These are phyloP conservation scores for Neurospora sp. DNA, from an alignment of 495 filamentous ascomycete species.

Conservation along the genomic window DNA sequence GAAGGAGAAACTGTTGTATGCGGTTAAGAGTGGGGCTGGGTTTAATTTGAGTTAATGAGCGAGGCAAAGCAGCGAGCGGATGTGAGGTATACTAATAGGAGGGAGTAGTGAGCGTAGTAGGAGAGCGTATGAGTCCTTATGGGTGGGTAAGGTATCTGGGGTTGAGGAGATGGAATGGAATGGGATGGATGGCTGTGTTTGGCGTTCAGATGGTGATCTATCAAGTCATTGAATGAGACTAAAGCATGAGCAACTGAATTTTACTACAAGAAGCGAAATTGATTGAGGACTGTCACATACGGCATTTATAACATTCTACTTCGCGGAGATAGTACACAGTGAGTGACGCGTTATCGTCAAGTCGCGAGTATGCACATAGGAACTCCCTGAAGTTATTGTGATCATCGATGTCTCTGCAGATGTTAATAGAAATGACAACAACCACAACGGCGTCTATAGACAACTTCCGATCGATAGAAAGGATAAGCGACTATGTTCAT, in stretches of 20 bases:
- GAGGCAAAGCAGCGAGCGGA: too few relatives aligned
- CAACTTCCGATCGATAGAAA: too few relatives aligned
- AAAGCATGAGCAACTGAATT: neutral
- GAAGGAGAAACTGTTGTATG: conserved; percentile 77
- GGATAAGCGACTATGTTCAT: too few relatives aligned
- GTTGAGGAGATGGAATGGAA: neutral
- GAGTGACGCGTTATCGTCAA: too few relatives aligned
- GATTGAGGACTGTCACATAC: neutral
- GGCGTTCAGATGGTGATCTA: neutral
- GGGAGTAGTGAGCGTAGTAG: too few relatives aligned
- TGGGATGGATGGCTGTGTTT: neutral
- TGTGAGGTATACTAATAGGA: neutral
- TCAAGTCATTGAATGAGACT: neutral
- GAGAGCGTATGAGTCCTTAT: neutral
- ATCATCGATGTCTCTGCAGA: too few relatives aligned
- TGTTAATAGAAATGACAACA: too few relatives aligned
- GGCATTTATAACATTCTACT: too few relatives aligned
- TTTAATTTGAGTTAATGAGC: conserved; percentile 73
- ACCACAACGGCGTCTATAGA: too few relatives aligned
- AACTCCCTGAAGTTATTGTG: too few relatives aligned
- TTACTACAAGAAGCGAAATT: neutral
- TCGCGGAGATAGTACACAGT: too few relatives aligned
- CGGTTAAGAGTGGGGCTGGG: conserved; percentile 81
- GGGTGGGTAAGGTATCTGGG: neutral
- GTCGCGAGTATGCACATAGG: too few relatives aligned